Evolutionary conservation across 805 yeast genomes (phyloP), one percentile per base, ranked within the genome.

Genomic region (Clavispora carvajalis): DNA sequence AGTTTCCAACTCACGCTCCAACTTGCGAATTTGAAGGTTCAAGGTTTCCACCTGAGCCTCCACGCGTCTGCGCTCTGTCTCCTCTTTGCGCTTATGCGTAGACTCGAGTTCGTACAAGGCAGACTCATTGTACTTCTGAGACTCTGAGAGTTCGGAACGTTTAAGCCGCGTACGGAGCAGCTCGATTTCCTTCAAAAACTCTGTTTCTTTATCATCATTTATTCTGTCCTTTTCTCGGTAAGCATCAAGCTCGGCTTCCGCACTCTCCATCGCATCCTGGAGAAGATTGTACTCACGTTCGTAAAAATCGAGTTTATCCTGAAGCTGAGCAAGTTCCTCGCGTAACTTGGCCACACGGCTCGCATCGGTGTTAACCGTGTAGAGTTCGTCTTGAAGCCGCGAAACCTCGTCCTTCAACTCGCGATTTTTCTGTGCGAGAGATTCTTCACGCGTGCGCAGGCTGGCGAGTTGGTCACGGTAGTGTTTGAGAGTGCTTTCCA

Each of bases 1-100:
- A 38, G 43, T 40, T 24, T 65, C 69, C 29, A 69, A 57, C 18
- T 71, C 69, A 23, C 58, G 55, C 33, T 60, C 54, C 12, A 74
- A 54, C 17, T 55, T 58, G 3, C 57, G 48, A 16, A 71, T 60
- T 33, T 71, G 70, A 15, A 53, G 49, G 24, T 62, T 63, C 40
- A 73, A 52, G 5, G 57, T 52, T 11, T 62, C 63, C 9, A 73
- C 56, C 40, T 72, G 63, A 41, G 37, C 43, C 51, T 49, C 33
- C 41, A 47, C 24, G 13, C 52, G 44, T 19, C 23, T 37, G 26
- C 36, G 50, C 40, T 68, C 71, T 5, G 54, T 48, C 26, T 56
- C 55, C 23, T 50, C 44, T 18, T 49, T 52, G 41, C 47, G 44
- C 28, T 52, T 42, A 36, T 47, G 54, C 17, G 51, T 44, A 15